Base-by-base conservation (phyloP, 2,329 filamentous ascomycete species). In the Calycina marina region DNA sequence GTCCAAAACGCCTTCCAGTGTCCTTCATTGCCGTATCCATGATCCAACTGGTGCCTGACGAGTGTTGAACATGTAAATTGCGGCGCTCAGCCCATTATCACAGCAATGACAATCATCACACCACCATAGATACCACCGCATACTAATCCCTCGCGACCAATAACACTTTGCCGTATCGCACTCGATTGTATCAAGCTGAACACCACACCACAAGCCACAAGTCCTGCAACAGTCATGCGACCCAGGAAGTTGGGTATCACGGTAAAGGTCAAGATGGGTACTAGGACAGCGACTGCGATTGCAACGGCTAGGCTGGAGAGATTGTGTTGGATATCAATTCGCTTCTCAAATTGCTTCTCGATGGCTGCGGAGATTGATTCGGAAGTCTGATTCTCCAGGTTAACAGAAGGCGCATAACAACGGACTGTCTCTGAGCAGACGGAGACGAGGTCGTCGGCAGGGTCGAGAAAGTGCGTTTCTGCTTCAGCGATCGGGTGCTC, bases 211-310 rank as follows among this genome's bases (percentile, higher is more conserved):
- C 60, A 52, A 0, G 60, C 65, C 0, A 71, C 62, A 0, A 76
- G 55, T 4, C 63, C 44, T 2, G 72, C 64, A 2, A 77, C 62
- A 0, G 63, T 62, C 40, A 77, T 60, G n/a, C 72, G 61, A 2
- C 65, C 68, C 0, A 65, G 47, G 38, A 75, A 71, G 4, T 64
- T 62, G 0, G 64, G 59, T 13, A 77, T 66, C 14, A 72, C 57
- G 4, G 61, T 51, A 45, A 77, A 78, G 1, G 67, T 62, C 6
- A 77, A 45, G 1, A 76, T 57, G 0, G 74, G 72, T 0, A 72
- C 53, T 4, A 77, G 51, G 2, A 77, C 56, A 0, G 62, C 62
- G 2, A 75, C 56, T 0, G 64, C 65, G 6, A 67, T 52, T 1
- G 65, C 61, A 13, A 61, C 45, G 5, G 65, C 62, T 4, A 62